These are phyloP conservation scores for Anethum foeniculum DNA, from an alignment of 140 eudicot genomes.

Conservation along the genomic window DNA sequence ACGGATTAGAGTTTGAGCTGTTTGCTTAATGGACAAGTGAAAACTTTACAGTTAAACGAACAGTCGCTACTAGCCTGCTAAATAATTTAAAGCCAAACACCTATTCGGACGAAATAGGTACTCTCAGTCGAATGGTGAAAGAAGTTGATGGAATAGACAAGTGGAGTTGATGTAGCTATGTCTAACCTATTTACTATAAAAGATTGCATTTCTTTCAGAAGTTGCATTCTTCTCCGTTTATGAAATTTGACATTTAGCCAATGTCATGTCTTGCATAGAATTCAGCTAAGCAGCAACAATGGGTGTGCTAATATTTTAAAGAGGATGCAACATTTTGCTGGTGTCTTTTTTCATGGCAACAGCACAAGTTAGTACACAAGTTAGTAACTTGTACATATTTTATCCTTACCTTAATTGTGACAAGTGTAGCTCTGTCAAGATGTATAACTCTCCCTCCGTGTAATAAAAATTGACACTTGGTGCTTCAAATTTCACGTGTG, in stretches of 20 bases:
- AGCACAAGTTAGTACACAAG: not conserved
- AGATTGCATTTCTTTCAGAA: not conserved
- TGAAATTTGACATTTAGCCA: not conserved
- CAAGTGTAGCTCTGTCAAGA: not conserved
- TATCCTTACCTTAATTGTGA: not conserved
- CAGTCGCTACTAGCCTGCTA: not conserved
- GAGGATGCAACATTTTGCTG: not conserved
- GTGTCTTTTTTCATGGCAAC: not conserved
- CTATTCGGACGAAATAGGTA: not conserved
- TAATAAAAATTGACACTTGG: constrained; percentile 1
- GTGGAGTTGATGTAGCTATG: constrained; percentile 1
- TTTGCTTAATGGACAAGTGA: not conserved
- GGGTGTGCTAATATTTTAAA: not conserved
- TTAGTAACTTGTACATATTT: not conserved
- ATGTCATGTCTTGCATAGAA: not conserved
- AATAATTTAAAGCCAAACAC: not conserved
- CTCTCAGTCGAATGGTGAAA: not conserved
- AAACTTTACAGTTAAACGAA: not conserved
- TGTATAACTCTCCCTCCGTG: not conserved
- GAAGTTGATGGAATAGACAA: not conserved
- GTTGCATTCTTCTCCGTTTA: not conserved
- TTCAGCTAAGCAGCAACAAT: not conserved
- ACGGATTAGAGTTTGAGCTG: not conserved
- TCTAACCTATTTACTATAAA: not conserved
- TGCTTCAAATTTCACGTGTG: constrained; percentile 1